Conservation (phyloP, 179 eudicot species). For the Silene vulgaris region DNA sequence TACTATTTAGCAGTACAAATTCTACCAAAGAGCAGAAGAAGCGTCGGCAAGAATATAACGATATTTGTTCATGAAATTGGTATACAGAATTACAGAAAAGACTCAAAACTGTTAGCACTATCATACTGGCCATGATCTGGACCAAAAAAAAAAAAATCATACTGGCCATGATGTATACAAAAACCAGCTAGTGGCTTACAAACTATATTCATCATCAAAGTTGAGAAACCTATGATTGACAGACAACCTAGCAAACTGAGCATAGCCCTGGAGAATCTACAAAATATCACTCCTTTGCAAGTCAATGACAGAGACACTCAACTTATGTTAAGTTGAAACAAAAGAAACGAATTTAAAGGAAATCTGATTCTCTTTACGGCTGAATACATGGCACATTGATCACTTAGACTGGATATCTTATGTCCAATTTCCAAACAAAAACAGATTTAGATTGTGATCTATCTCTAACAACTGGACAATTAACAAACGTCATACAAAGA, state of each 20-base stretch:
- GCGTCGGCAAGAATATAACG: background rate
- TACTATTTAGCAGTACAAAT: background rate
- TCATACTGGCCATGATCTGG: background rate
- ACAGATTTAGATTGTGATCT: background rate
- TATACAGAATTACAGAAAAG: constrained; percentile 9
- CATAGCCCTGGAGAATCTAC: background rate
- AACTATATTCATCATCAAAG: background rate
- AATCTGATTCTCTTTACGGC: background rate
- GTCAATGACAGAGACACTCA: constrained; percentile 2
- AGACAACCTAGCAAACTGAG: constrained; percentile 9
- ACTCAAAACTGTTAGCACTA: background rate
- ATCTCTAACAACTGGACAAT: constrained; percentile 3
- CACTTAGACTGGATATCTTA: constrained; percentile 3
- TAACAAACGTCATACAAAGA: background rate
- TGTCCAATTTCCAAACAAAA: background rate
- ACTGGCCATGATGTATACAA: background rate
- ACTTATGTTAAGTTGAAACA: background rate
- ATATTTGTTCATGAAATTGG: background rate
- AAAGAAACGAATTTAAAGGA: background rate
- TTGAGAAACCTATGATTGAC: background rate
- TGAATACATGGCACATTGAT: background rate
- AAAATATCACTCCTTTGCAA: background rate
- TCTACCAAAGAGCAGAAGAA: background rate
- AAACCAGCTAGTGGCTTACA: background rate
- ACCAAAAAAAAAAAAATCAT: background rate